Base-by-base conservation (phyloP, 2,329 filamentous ascomycete species). In the Dactylellina haptotyla region DNA sequence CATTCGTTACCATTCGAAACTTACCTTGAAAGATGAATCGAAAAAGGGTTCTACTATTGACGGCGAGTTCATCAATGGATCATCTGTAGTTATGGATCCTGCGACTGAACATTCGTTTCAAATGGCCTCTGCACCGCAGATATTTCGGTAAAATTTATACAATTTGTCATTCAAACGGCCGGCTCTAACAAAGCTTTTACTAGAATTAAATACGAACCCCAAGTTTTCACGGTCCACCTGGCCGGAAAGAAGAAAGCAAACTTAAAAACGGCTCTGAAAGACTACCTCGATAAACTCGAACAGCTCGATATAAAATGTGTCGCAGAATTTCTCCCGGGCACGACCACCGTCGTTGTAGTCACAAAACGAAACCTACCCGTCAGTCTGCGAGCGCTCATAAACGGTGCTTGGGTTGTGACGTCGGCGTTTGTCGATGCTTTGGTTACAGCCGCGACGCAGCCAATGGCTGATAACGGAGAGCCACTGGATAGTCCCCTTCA, bases 301-400 rank as follows among this genome's bases (percentile, higher is more conserved):
- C 87, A 89, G 46, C 84, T 96, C n/a, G 95, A 97, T 79, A 89
- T 98, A 80, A 98, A 97, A 80, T 89, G 92, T 12, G 83, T 90
- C 12, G 84, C 87, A 45, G 89, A 93, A 2, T 97, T 92, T 80
- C 82, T 90, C 23, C 82, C 85, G 25, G 85, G 83, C 14, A 82
- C 86, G 26, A 97, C 94, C 0, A 97, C 94, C 0, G 93, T 98
- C 80, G 90, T 96, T 9, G 88, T 98, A 32, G 89, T 92, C 5
- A 91, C 88, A 80, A 97, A 96, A 81, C 87, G 95, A 51, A 99
- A 98, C 80, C 94, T 92, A 0, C 87, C 93, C 0, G 93, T 92
- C 76, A 92, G 91, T 0, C 84, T 99, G 1, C 92, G 96, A 79
- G 94, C 92, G 1, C 84, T 99, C 8, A 89, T 97, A 37, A 90